Evolutionary conservation across 257 asterid species (phyloP).

Genomic region (Solanum commersonii): DNA sequence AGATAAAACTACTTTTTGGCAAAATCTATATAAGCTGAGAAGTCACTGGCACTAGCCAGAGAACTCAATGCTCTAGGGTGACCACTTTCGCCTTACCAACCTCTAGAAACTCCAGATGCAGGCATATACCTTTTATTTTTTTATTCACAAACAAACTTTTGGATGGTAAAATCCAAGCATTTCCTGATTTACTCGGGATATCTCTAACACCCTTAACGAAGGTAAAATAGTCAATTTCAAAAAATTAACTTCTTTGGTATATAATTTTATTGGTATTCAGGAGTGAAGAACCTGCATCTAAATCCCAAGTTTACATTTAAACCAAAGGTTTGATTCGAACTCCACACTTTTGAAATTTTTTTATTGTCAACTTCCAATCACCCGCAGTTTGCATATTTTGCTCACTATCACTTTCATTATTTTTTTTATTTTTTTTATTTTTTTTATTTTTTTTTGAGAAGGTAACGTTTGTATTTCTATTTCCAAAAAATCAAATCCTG

Average conservation of each 20-base stretch:
- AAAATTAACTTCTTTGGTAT: neutral
- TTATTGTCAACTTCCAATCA: neutral
- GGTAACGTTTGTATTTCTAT: too few species aligned
- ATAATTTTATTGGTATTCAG: neutral
- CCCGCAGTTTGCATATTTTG: neutral
- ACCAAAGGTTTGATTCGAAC: neutral
- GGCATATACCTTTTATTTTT: neutral
- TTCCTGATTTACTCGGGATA: neutral
- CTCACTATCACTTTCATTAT: neutral
- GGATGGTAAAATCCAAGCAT: neutral
- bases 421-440: too few species aligned
- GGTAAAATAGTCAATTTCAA: neutral
- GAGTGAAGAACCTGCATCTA: neutral
- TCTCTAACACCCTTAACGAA: neutral
- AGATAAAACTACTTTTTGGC: neutral
- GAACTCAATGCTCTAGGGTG: neutral
- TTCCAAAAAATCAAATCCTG: too few species aligned
- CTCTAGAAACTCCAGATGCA: neutral
- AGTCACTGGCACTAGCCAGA: neutral
- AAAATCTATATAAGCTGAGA: neutral
- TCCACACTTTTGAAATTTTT: neutral
- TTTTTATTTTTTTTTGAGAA: too few species aligned
- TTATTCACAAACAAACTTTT: neutral
- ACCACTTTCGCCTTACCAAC: neutral
- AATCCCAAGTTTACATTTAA: neutral